These are phyloP conservation scores for Oryza longistaminata DNA, from an alignment of 176 grass and related monocot species.

Conservation along the genomic window DNA sequence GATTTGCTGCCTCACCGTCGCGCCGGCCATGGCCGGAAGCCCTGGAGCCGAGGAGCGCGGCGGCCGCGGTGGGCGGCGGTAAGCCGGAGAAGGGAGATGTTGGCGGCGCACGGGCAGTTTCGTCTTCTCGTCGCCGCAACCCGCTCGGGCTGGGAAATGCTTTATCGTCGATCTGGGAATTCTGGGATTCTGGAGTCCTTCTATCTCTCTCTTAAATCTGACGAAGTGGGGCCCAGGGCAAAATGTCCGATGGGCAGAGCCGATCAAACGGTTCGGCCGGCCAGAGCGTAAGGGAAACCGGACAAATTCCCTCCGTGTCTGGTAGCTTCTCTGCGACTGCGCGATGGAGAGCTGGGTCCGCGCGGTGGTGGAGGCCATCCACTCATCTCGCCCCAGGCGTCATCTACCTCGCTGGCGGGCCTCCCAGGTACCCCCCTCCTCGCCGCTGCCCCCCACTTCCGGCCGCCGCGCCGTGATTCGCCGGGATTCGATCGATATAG, in stretches of 20 bases:
- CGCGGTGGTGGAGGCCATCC: slow-evolving; percentile 67
- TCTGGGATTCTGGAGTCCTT: no score
- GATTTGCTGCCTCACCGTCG: slow-evolving; percentile 44
- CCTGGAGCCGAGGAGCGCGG: not conserved
- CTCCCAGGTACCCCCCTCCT: slow-evolving; percentile 56
- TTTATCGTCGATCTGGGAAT: no score
- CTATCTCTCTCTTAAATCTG: no score
- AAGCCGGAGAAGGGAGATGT: no score
- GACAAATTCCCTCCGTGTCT: slow-evolving; percentile 3
- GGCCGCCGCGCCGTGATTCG: not conserved
- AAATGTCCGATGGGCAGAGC: no score
- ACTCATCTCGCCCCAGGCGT: slow-evolving; percentile 71
- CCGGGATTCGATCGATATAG: not conserved
- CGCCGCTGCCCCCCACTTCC: not conserved
- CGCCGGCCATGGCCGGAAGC: slow-evolving; percentile 49
- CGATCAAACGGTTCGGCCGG: no score
- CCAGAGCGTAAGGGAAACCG: not conserved
- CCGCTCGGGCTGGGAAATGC: no score
- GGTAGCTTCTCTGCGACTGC: not conserved
- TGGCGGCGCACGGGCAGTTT: no score
- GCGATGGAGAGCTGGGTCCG: slow-evolving; percentile 74
- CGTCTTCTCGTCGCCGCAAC: no score
- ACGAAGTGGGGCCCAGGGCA: no score
- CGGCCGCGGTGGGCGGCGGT: not conserved
- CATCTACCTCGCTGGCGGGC: slow-evolving; percentile 95